These are phyloP conservation scores for Dendrobium huoshanense DNA, from an alignment of 106 monocot genomes.

Conservation along the genomic window DNA sequence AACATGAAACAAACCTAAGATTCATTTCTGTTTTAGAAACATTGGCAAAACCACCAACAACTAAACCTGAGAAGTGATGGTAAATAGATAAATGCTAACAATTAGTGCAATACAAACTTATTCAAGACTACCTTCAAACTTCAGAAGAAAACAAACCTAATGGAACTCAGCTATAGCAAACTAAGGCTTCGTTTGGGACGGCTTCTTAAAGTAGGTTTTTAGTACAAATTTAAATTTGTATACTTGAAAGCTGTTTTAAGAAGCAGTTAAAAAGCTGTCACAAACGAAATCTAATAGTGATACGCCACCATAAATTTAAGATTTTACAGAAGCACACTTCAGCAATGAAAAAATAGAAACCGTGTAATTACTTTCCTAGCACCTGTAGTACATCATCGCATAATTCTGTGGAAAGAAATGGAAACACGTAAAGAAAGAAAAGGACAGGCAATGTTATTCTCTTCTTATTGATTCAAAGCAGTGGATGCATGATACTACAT, in stretches of 20 bases:
- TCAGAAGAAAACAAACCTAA: not conserved
- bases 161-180: not conserved
- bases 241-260: too few relatives aligned
- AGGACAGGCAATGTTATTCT: too few relatives aligned
- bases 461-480: too few relatives aligned
- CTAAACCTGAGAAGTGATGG: slow-evolving; percentile 40
- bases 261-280: too few relatives aligned
- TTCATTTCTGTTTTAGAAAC: slow-evolving; percentile 78
- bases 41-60: slow-evolving; percentile 88
- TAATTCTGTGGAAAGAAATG: too few relatives aligned
- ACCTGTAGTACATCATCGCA: too few relatives aligned
- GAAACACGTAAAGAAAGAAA: too few relatives aligned
- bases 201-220: too few relatives aligned
- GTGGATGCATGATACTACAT: too few relatives aligned
- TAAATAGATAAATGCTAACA: not conserved
- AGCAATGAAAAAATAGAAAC: not conserved
- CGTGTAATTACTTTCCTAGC: not conserved
- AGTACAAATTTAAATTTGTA: too few relatives aligned
- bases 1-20: slow-evolving; percentile 47
- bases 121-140: not conserved
- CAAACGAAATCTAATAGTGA: not conserved
- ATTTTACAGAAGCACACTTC: not conserved
- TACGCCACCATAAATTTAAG: not conserved
- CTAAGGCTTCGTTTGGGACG: too few relatives aligned
- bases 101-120: not conserved